These are phyloP conservation scores for Bryoglossum gracile DNA, from an alignment of 495 filamentous ascomycete genomes.

Conservation along the genomic window DNA sequence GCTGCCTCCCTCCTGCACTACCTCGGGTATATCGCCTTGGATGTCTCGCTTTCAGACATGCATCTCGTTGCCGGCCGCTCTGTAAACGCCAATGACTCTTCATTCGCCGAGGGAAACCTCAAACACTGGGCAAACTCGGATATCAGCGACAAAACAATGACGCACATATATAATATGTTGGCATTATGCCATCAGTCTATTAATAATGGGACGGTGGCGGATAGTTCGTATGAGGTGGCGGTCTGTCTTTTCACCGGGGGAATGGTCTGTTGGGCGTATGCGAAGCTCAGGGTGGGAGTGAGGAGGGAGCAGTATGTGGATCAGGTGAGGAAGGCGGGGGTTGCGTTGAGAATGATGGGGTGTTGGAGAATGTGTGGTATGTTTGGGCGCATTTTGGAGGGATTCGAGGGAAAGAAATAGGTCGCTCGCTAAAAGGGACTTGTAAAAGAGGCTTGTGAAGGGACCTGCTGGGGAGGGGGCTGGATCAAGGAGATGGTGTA, in stretches of 20 bases:
- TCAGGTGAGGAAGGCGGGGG: conserved; percentile 15
- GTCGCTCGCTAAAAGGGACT: too few relatives aligned
- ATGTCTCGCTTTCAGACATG: conserved; percentile 19
- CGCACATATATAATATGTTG: conserved; percentile 19
- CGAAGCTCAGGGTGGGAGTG: conserved; percentile 5
- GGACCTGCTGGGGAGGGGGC: too few relatives aligned
- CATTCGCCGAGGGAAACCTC: conserved; percentile 18
- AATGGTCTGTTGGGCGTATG: conserved; percentile 22
- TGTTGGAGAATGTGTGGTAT: conserved; percentile 20
- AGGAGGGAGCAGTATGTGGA: conserved; percentile 6
- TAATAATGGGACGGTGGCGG: conserved; percentile 15
- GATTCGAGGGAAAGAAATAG: conserved; percentile 12
- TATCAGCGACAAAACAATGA: conserved; percentile 18
- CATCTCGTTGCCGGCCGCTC: conserved; percentile 22
- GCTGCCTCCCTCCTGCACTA: conserved; percentile 13
- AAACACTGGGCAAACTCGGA: conserved; percentile 20
- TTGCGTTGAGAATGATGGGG: conserved; percentile 16
- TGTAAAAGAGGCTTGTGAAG: too few relatives aligned
- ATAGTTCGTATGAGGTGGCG: conserved; percentile 23
- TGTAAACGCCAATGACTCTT: conserved; percentile 7
- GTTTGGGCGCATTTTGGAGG: conserved; percentile 18
- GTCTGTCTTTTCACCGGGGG: conserved; percentile 26
- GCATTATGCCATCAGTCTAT: conserved; percentile 20
- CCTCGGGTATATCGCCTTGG: conserved; percentile 14
- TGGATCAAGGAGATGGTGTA: too few relatives aligned